Evolutionary conservation across 805 yeast species (phyloP).

Genomic region (Saccharomycopsis fibuligera): DNA sequence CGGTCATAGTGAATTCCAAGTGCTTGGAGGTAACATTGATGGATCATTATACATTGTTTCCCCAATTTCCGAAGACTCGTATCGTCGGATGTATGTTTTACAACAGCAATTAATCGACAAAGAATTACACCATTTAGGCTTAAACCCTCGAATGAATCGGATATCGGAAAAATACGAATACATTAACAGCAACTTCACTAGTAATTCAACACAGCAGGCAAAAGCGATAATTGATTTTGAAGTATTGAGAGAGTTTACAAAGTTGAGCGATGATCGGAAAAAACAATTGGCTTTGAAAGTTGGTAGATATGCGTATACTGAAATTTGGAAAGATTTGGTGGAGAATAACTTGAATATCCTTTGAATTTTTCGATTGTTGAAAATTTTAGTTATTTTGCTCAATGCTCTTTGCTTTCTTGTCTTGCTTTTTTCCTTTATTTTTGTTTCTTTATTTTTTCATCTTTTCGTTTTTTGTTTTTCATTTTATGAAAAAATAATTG

Average conservation of each 20-base stretch:
- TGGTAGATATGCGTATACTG: conserved; percentile 50
- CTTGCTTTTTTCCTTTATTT: no score
- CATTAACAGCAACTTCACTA: conserved; percentile 10
- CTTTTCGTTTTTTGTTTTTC: no score
- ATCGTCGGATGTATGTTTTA: conserved; percentile 73
- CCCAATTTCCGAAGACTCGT: conserved; percentile 70
- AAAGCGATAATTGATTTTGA: conserved; percentile 65
- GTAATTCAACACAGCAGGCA: conserved; percentile 24
- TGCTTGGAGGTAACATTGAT: conserved; percentile 68
- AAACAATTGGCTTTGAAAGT: conserved; percentile 48
- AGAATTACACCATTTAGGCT: conserved; percentile 64
- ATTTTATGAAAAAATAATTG: no score
- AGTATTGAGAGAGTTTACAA: conserved; percentile 46
- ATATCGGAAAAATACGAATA: conserved; percentile 8
- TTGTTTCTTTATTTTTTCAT: no score
- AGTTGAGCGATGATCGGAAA: conserved; percentile 52
- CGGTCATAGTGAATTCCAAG: conserved; percentile 29
- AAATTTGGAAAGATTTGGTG: conserved; percentile 62
- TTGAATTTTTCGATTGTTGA: no score
- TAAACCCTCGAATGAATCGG: conserved; percentile 71
- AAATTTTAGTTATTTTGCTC: no score
- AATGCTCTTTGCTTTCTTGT: no score
- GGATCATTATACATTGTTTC: conserved; percentile 71
- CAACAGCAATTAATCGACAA: conserved; percentile 86
- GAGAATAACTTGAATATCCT: conserved; percentile 27